Percentiles rank a stretch among this genome's conserved stretches.
phyloP scores from a whole-genome alignment of 805 yeast species.

The Candida sakaeoensis region DNA sequence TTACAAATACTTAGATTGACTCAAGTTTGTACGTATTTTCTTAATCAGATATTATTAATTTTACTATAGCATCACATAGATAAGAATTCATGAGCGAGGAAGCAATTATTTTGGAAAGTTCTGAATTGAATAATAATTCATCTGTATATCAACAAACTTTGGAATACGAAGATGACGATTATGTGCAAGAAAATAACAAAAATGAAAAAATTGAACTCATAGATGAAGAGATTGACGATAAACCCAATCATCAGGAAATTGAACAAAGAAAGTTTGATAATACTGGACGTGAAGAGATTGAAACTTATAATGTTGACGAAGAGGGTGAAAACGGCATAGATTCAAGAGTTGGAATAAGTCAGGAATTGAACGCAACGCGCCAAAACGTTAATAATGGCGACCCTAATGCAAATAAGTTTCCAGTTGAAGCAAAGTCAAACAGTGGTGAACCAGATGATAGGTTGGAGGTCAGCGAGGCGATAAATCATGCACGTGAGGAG shows the following conservation, averaged over 20 bases:
- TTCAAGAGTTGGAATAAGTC: not conserved
- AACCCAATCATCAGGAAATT: too few species aligned
- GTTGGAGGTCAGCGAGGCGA: not conserved
- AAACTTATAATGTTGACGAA: too few species aligned
- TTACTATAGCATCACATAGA: not conserved
- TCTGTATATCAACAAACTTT: not conserved
- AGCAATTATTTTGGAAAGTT: slow-evolving; percentile 1
- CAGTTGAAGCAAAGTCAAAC: too few species aligned
- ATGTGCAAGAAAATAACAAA: slow-evolving; percentile 6
- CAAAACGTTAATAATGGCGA: slow-evolving; percentile 8
- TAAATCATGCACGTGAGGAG: slow-evolving; percentile 1
- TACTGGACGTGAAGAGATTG: too few species aligned
- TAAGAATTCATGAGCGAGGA: not conserved
- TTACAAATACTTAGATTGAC: not conserved
- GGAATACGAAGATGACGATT: slow-evolving; percentile 8
- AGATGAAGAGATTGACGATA: not conserved
- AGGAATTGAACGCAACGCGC: not conserved
- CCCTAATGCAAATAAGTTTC: slow-evolving; percentile 12
- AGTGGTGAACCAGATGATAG: slow-evolving; percentile 5
- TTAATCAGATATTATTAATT: not conserved
- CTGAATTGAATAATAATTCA: slow-evolving; percentile 5
- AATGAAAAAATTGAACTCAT: slow-evolving; percentile 5
- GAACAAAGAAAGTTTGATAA: too few species aligned
- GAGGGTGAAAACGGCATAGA: too few species aligned
- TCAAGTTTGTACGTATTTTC: not conserved